Conservation (phyloP, 2,329 filamentous ascomycete genomes). For the Fusarium sulawesiense region DNA sequence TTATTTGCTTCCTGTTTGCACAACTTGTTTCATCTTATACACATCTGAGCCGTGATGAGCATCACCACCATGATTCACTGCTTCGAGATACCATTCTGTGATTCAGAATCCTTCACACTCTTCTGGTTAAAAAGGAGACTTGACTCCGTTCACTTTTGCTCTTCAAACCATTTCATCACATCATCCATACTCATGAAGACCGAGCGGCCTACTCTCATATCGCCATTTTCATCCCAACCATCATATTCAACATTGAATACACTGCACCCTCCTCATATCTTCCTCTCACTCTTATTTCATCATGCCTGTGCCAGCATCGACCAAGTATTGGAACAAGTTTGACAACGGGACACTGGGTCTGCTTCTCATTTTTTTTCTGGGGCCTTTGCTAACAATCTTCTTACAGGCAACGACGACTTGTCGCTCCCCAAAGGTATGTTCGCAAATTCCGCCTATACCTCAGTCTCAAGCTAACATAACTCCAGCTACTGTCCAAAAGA, state of each 20-base stretch:
- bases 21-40: neutral
- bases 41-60: slow-evolving; percentile 9
- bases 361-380: slow-evolving; percentile 2
- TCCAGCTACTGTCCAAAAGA: slow-evolving; percentile 78
- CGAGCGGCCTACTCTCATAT: slow-evolving; percentile 2
- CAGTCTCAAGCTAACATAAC: slow-evolving; percentile 43
- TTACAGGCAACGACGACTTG: slow-evolving; percentile 71
- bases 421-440: slow-evolving; percentile 72
- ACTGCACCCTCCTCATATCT: slow-evolving; percentile 1
- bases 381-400: slow-evolving; percentile 48
- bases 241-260: neutral
- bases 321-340: slow-evolving; percentile 47
- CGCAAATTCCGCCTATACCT: neutral
- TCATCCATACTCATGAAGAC: slow-evolving; percentile 4
- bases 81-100: neutral
- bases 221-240: slow-evolving; percentile 21
- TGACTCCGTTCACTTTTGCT: neutral
- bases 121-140: slow-evolving; percentile 9
- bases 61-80: slow-evolving; percentile 32
- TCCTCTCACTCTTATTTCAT: neutral
- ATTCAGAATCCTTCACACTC: neutral
- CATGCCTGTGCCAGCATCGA: slow-evolving; percentile 40
- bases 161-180: slow-evolving; percentile 1
- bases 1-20: slow-evolving; percentile 9
- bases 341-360: slow-evolving; percentile 39